phyloP scores from a whole-genome alignment of 345 rosid species.

The Populus deltoides region DNA sequence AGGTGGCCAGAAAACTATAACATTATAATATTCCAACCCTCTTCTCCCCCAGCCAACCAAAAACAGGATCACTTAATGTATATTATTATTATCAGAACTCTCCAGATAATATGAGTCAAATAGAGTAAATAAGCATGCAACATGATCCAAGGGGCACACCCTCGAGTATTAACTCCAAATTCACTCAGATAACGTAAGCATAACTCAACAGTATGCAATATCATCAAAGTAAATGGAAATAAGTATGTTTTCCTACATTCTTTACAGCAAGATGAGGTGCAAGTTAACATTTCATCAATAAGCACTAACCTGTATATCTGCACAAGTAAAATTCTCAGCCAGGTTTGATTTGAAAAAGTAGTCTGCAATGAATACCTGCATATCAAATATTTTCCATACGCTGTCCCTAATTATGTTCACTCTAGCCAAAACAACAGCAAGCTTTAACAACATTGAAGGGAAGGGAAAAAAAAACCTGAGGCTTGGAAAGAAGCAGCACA shows the following conservation, averaged over 20 bases:
- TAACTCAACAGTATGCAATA: background rate
- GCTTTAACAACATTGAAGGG: background rate
- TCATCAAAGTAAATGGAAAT: background rate
- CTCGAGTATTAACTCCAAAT: background rate
- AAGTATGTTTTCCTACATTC: background rate
- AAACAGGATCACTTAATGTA: background rate
- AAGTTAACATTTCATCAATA: background rate
- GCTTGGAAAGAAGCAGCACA: conserved; percentile 94
- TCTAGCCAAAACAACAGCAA: background rate
- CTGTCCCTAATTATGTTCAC: background rate
- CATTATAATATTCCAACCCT: background rate
- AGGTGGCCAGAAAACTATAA: background rate
- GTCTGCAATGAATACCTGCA: conserved; percentile 93
- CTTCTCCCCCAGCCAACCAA: background rate
- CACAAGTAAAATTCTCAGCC: conserved; percentile 59
- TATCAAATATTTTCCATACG: conserved; percentile 2
- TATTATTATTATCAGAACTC: background rate
- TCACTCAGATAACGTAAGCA: background rate
- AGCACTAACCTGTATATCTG: conserved; percentile 67
- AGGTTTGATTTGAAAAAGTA: conserved; percentile 79
- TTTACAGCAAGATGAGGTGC: background rate
- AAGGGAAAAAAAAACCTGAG: conserved; percentile 51
- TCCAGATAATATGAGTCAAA: background rate
- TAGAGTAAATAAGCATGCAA: background rate
- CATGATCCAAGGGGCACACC: background rate